Percentiles rank a stretch among this genome's conserved stretches.
These are phyloP conservation scores for Aspergillus egyptiacus DNA, from an alignment of 495 filamentous ascomycete species.

Conservation along the genomic window DNA sequence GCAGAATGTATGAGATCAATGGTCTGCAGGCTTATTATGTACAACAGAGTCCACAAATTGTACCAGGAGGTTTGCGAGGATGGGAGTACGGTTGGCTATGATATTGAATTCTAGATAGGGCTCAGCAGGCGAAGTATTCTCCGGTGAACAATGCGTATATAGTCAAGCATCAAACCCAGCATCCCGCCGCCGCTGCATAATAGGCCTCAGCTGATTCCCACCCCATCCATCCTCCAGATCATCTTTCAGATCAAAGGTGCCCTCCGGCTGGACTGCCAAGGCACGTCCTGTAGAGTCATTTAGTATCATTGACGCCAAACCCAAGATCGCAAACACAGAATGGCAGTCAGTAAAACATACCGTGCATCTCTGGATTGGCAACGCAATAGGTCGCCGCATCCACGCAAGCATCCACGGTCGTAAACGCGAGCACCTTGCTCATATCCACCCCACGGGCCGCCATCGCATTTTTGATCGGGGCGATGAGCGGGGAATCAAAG, in stretches of 20 bases:
- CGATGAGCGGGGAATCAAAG: neutral
- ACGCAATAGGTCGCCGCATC: neutral
- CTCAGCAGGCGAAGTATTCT: too few species aligned
- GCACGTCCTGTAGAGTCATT: neutral
- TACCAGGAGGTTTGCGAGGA: slow-evolving; percentile 1
- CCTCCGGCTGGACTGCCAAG: neutral
- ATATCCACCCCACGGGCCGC: neutral
- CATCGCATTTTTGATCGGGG: neutral
- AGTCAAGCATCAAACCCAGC: neutral
- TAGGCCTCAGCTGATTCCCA: neutral
- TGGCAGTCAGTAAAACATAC: neutral
- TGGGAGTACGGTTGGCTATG: neutral
- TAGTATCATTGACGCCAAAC: neutral
- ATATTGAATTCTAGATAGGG: neutral
- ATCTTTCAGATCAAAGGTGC: neutral
- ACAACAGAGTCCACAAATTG: neutral
- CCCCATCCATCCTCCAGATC: slow-evolving; percentile 1
- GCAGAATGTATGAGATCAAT: neutral
- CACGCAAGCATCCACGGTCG: neutral
- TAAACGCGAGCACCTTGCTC: neutral
- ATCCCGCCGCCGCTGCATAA: neutral
- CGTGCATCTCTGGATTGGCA: neutral
- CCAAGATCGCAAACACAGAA: neutral
- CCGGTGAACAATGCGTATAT: too few species aligned
- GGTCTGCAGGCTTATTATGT: neutral